A percentile compares a stretch with the other conserved stretches of the same genome.
These are phyloP conservation scores for Kappamyces sp. DNA, from an alignment of 192 early-diverging fungal genomes.

Conservation along the genomic window DNA sequence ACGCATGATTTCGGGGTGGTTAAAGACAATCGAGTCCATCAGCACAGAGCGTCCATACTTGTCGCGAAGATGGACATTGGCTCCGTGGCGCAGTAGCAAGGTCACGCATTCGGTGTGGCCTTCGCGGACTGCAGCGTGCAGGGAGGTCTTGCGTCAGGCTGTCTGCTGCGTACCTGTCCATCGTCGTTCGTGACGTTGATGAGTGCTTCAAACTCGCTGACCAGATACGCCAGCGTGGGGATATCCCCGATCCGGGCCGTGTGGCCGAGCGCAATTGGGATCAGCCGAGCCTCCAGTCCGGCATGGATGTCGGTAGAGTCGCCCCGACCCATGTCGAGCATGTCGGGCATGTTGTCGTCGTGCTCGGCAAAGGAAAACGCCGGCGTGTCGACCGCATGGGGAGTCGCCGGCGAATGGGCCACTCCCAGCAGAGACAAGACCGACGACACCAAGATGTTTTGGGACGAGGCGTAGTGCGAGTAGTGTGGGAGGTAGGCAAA, in stretches of 20 bases:
- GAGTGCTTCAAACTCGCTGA: constrained; percentile 45
- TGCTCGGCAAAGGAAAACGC: constrained; percentile 2
- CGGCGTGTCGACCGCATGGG: neutral
- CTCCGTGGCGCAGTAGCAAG: constrained; percentile 74
- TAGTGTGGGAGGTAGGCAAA: constrained; percentile 55
- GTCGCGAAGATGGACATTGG: constrained; percentile 86
- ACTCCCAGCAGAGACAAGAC: constrained; percentile 22
- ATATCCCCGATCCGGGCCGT: constrained; percentile 81
- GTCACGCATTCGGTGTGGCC: constrained; percentile 68
- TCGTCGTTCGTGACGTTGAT: constrained; percentile 76
- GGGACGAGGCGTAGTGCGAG: constrained; percentile 1
- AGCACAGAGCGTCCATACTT: constrained; percentile 83
- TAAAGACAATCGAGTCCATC: constrained; percentile 68
- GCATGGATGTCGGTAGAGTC: constrained; percentile 11
- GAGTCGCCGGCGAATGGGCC: neutral
- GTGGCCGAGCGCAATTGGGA: constrained; percentile 55
- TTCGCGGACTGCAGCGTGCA: constrained; percentile 80
- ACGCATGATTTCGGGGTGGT: constrained; percentile 54
- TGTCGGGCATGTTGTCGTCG: neutral
- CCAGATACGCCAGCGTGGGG: constrained; percentile 62
- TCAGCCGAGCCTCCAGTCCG: constrained; percentile 17
- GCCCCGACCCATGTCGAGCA: neutral
- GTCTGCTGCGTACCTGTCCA: constrained; percentile 22
- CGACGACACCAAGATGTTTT: constrained; percentile 18
- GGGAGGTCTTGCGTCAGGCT: constrained; percentile 49